Evolutionary conservation across 768 basidiomycete species (phyloP).

Genomic region (Strobilomyces echinocephalus): DNA sequence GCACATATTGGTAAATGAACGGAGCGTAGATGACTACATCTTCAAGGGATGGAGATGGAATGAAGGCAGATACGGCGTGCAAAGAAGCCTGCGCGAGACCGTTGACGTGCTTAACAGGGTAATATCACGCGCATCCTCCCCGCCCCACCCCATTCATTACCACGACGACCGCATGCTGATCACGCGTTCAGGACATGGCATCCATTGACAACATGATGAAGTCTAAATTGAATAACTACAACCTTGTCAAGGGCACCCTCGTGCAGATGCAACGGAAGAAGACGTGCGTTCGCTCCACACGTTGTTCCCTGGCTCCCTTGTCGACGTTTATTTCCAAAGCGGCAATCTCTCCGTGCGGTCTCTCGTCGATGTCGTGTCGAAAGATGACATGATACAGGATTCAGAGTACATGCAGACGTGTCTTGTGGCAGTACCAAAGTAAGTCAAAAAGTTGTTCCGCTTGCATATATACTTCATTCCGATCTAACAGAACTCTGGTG

Average conservation of each 20-base stretch:
- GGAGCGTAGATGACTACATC: constrained; percentile 72
- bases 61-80: constrained; percentile 80
- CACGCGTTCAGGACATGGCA: constrained; percentile 65
- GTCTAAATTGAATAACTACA: constrained; percentile 85
- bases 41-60: constrained; percentile 91
- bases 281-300: constrained; percentile 48
- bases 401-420: constrained; percentile 94
- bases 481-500: constrained; percentile 52
- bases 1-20: constrained; percentile 77
- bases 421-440: constrained; percentile 94
- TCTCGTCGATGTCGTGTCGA: constrained; percentile 76
- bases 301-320: constrained; percentile 2
- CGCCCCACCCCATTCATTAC: constrained; percentile 18
- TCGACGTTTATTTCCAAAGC: constrained; percentile 36
- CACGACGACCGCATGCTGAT: constrained; percentile 17
- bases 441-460: constrained; percentile 24
- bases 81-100: constrained; percentile 77
- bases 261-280: constrained; percentile 93
- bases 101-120: constrained; percentile 85
- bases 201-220: constrained; percentile 95
- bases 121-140: constrained; percentile 17
- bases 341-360: constrained; percentile 94
- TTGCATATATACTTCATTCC: constrained; percentile 11
- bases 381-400: constrained; percentile 76
- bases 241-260: constrained; percentile 88